Base-by-base conservation (phyloP, 1,284 basidiomycete genomes). In the Naganishia sp. region DNA sequence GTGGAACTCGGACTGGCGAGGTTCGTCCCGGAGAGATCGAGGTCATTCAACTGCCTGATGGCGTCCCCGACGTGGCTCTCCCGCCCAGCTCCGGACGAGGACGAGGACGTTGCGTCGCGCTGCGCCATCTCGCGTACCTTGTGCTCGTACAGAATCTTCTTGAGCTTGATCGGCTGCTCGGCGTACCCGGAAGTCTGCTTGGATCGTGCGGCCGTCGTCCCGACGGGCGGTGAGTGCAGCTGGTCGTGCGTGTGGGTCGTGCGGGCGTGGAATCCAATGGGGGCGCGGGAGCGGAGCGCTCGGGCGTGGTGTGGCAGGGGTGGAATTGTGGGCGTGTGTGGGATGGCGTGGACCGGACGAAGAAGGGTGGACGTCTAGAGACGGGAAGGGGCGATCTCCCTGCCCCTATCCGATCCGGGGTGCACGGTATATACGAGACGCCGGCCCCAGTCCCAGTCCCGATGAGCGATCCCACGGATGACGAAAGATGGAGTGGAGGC, bases 111-210 rank as follows among this genome's bases (percentile, higher is more conserved):
- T 13, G n/a, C 48, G 7, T 42, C 45, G 10, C 13, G 6, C 31
- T 39, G 45, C n/a, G 56, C n/a, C 56, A 59, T 61, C 46, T 61
- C 46, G 18, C 28, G 44, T 31, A 39, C 50, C 36, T 61, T 61
- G 15, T 48, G 7, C 13, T 61, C 57, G 57, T 61, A 61, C 16
- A 61, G 57, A 21, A 39, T 6, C 36, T 61, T 61, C 15, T 61
- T 61, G 46, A 61, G 57, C 36, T 61, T 61, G 57, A 61, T 61
- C 48, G 57, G 57, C 21, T 61, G 57, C 42, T 61, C 57, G 2
- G 48, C 23, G 48, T 61, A 61, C 25, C 48, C 48, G 6, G 57
- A 43, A 0, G 57, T 61, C 5, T 46, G 48, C 31, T 61, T 61
- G 11, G 57, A 61, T 9, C 21, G 39, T 9, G 57, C 57, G 10